Base-by-base conservation (phyloP, 2,329 filamentous ascomycete species). In the Fusarium nanum region DNA sequence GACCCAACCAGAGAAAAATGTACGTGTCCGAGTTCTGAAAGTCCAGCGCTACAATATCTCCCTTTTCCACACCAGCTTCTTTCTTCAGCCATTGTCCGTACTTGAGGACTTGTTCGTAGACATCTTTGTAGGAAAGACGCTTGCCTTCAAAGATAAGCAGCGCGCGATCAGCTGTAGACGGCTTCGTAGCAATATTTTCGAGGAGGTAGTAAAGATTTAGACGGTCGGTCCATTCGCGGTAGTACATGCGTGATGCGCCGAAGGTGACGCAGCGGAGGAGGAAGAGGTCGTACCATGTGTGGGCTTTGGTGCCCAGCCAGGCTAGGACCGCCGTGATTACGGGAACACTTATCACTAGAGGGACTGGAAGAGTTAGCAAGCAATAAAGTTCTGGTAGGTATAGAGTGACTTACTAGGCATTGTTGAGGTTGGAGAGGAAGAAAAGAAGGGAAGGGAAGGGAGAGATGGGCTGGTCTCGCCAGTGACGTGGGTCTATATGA, bases 1-100 rank as follows among this genome's bases (percentile, higher is more conserved):
- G 80, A 0, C 91, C 93, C 57, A 94, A 83, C 85, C 90, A 88
- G 11, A 97, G 68, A 76, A 94, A 92, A 28, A 95, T 75, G 75
- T 93, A 95, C 5, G 86, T 85, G n/a, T 93, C 89, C 42, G 89
- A 92, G 77, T 97, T 97, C 80, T 92, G 90, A 71, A 93, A 92
- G 78, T 96, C 87, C 72, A 97, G 85, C 11, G 92, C 93, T 20
- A 97, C 91, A 34, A 97, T 88, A 55, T 97, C 92, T 46, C 87
- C 88, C 27, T 89, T 87, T 71, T 89, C 85, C 48, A 97, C 83
- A 30, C 84, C 84, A 55, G 90, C 85, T 12, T 81, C 85, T 3
- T 86, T 85, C 77, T 89, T 90, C 56, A 97, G 81, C 91, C 92
- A 97, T 56, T 87, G 84, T 28, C 92, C 93, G 75, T 94, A 93